These are phyloP conservation scores for Nakaseomyces sp. DNA, from an alignment of 1,139 yeast species.

Conservation along the genomic window DNA sequence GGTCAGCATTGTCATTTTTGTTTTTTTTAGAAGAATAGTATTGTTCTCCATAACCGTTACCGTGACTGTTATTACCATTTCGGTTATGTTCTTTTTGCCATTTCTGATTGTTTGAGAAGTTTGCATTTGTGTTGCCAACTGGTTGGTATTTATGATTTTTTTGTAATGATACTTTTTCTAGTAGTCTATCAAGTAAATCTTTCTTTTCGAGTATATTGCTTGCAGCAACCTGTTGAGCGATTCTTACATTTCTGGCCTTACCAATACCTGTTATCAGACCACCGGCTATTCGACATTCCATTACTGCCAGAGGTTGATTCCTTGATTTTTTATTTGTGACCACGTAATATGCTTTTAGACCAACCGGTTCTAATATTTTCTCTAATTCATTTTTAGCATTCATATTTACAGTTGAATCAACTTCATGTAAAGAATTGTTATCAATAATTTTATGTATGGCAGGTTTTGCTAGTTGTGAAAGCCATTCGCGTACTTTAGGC, in stretches of 20 bases:
- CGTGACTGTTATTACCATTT: too few species aligned
- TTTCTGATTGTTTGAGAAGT: background rate
- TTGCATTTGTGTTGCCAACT: background rate
- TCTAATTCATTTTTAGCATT: constrained; percentile 1
- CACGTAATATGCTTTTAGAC: background rate
- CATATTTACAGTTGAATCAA: background rate
- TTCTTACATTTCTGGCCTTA: background rate
- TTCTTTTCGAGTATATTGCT: constrained; percentile 4
- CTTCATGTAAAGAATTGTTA: background rate
- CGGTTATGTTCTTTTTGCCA: too few species aligned
- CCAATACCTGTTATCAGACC: constrained; percentile 5
- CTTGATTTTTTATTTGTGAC: background rate
- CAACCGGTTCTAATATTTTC: background rate
- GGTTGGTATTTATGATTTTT: background rate
- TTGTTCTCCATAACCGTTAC: too few species aligned
- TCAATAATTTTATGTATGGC: background rate
- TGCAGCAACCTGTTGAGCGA: constrained; percentile 4
- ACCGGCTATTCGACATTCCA: constrained; percentile 1
- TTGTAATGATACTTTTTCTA: background rate
- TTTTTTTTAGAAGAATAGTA: too few species aligned
- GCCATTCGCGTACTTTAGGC: constrained; percentile 3
- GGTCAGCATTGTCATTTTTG: too few species aligned
- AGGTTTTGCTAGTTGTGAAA: background rate
- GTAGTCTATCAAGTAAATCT: background rate
- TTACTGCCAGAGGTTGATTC: background rate